Evolutionary conservation across 495 filamentous ascomycete species (phyloP).

Genomic region (Xylaria sp.): DNA sequence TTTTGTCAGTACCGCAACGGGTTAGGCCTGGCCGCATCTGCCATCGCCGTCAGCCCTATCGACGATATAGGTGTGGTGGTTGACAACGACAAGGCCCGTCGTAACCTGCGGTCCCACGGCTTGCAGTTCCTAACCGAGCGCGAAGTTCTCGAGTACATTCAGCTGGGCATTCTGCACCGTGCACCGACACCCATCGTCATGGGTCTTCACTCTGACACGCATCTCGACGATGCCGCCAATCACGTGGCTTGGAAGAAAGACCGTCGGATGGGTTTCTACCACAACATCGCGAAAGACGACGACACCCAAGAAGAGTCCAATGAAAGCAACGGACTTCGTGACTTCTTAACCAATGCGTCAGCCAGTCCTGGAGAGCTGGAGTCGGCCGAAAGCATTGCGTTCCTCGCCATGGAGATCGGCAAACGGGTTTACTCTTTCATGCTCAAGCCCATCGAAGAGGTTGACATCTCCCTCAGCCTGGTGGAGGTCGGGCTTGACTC

Average conservation of each 20-base stretch:
- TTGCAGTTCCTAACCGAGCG: not conserved
- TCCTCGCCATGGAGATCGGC: not conserved
- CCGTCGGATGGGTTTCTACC: not conserved
- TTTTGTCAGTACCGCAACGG: not conserved
- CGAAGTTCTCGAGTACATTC: not conserved
- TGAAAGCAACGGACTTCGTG: too few relatives aligned
- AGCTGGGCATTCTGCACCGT: not conserved
- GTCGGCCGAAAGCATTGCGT: not conserved
- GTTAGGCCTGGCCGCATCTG: not conserved
- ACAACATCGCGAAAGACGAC: not conserved
- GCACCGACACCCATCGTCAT: not conserved
- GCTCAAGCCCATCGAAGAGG: not conserved
- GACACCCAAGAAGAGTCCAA: not conserved
- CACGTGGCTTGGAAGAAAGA: not conserved
- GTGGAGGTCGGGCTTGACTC: constrained; percentile 49
- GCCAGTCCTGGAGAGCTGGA: not conserved
- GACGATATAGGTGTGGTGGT: not conserved
- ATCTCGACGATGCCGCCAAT: not conserved
- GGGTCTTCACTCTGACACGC: not conserved
- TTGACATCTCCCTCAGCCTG: constrained; percentile 37
- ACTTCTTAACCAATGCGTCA: too few relatives aligned
- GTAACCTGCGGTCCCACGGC: not conserved
- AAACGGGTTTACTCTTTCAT: not conserved
- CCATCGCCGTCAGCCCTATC: not conserved
- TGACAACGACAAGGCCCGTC: not conserved